Conservation (phyloP, 179 eudicot genomes). For the Silene vulgaris region DNA sequence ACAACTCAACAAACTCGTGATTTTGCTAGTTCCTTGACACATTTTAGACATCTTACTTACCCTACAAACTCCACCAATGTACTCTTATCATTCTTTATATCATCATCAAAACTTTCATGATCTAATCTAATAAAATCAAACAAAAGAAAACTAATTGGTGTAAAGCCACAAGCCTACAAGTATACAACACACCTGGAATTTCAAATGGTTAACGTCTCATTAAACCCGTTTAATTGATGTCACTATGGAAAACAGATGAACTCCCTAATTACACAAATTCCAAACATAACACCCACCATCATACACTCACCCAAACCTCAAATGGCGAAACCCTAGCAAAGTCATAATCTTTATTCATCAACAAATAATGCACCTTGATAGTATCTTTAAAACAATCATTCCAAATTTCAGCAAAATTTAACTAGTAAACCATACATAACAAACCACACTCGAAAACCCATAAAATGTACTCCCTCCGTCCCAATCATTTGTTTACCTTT, state of each 20-base stretch:
- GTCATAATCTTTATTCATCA: background rate
- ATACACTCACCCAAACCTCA: background rate
- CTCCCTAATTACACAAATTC: background rate
- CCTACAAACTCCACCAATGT: background rate
- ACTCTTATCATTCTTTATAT: background rate
- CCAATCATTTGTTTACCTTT: too few species aligned
- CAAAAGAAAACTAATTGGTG: background rate
- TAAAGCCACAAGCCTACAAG: too few species aligned
- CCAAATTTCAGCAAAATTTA: background rate
- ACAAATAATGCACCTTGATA: background rate
- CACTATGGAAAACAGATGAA: background rate
- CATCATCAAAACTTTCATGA: background rate
- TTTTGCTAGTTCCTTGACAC: too few species aligned
- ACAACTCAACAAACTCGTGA: too few species aligned
- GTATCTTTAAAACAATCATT: background rate
- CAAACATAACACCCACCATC: background rate
- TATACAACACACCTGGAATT: too few species aligned
- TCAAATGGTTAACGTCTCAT: too few species aligned
- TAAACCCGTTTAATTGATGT: background rate
- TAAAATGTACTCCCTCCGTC: background rate
- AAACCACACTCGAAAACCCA: conserved; percentile 2
- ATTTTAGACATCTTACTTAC: too few species aligned
- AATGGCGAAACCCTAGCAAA: background rate
- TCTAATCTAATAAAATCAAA: too few species aligned
- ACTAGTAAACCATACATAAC: background rate